A percentile compares a stretch with the other conserved stretches of the same genome.
phyloP scores from a whole-genome alignment of 148 eudicot genomes.

The Cornus suecica region DNA sequence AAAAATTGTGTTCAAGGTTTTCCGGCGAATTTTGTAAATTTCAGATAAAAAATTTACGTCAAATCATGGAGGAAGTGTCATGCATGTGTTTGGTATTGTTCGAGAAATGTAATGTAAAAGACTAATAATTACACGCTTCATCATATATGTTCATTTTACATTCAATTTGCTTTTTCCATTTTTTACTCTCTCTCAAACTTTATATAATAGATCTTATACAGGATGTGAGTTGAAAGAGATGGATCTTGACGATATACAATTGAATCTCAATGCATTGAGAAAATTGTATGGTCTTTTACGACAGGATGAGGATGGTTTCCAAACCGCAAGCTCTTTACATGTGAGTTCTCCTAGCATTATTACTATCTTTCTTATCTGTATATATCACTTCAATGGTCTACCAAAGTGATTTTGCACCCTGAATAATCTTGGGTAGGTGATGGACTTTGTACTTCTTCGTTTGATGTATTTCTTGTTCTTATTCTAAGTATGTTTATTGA shows the following conservation, averaged over 20 bases:
- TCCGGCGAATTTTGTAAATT: too few relatives aligned
- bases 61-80: too few relatives aligned
- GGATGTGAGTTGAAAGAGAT: slow-evolving; percentile 2
- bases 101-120: too few relatives aligned
- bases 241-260: slow-evolving; percentile 12
- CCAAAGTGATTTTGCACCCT: not conserved
- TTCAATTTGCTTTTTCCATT: not conserved
- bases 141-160: too few relatives aligned
- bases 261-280: slow-evolving; percentile 26
- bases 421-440: too few relatives aligned
- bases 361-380: not conserved
- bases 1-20: too few relatives aligned
- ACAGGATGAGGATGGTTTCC: not conserved
- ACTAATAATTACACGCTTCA: too few relatives aligned
- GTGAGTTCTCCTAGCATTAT: slow-evolving; percentile 7
- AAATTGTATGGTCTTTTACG: slow-evolving; percentile 21
- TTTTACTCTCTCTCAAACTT: not conserved
- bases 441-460: too few relatives aligned
- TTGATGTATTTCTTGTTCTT: not conserved
- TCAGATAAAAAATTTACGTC: too few relatives aligned
- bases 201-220: not conserved
- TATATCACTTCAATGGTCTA: not conserved
- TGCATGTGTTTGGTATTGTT: too few relatives aligned
- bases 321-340: not conserved
- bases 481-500: not conserved